phyloP scores from a whole-genome alignment of 306 rosid species.

The Cercis canadensis region DNA sequence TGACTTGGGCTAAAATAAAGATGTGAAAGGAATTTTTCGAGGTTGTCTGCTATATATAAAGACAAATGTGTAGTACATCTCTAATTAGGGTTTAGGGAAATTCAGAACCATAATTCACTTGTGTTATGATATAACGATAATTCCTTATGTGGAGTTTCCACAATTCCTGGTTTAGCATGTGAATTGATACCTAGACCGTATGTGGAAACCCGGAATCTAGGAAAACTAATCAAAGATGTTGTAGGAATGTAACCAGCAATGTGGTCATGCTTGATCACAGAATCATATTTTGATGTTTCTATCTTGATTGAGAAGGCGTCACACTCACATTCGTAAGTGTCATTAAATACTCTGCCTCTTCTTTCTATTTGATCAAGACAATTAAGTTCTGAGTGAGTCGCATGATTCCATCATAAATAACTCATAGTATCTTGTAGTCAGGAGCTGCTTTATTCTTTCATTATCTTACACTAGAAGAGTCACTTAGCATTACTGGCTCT shows the following conservation, averaged over 20 bases:
- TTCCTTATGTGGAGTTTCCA: not conserved
- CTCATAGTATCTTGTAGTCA: not conserved
- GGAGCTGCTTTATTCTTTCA: not conserved
- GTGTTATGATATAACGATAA: not conserved
- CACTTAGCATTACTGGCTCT: not conserved
- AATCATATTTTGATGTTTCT: constrained; percentile 9
- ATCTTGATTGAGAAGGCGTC: not conserved
- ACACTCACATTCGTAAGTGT: not conserved
- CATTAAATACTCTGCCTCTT: not conserved
- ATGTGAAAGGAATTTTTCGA: no score
- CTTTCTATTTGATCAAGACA: constrained; percentile 1
- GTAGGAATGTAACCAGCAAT: not conserved
- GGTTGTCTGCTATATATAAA: no score
- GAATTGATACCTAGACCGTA: not conserved
- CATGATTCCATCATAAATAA: not conserved
- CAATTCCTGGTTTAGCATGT: not conserved
- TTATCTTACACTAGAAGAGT: not conserved
- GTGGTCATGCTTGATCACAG: not conserved
- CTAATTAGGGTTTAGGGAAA: no score
- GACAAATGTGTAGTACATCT: no score
- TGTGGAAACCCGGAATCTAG: not conserved
- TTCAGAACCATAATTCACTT: no score
- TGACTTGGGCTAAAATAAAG: no score
- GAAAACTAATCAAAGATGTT: not conserved
- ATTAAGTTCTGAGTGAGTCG: not conserved